A percentile compares a stretch with the other conserved stretches of the same genome.
Evolutionary conservation across 1,139 yeast genomes (phyloP).

Genomic region (Hemisphaericaspora xylanilytica): DNA sequence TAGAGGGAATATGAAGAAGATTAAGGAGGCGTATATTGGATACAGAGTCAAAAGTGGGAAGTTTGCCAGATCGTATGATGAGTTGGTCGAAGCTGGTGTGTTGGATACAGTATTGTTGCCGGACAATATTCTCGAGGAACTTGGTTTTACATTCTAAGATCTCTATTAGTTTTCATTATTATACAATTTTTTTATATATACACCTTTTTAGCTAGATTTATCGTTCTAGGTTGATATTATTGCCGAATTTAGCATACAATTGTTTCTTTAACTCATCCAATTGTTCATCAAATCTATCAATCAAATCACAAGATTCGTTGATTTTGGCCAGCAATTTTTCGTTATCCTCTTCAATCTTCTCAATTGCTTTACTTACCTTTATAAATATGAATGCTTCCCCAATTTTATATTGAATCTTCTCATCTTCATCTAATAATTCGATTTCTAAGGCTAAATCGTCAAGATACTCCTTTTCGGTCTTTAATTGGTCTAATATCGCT

Average conservation of each 20-base stretch:
- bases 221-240: constrained; percentile 80
- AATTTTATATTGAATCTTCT: constrained; percentile 59
- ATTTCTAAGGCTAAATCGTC: constrained; percentile 85
- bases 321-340: constrained; percentile 52
- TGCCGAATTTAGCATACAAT: constrained; percentile 89
- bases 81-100: constrained; percentile 3
- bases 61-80: constrained; percentile 1
- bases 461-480: constrained; percentile 78
- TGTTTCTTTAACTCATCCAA: constrained; percentile 62
- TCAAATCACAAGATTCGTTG: constrained; percentile 40
- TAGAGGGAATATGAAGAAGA: constrained; percentile 1
- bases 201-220: constrained; percentile 13
- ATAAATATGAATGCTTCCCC: constrained; percentile 79
- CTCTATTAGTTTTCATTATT: neutral
- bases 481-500: constrained; percentile 47
- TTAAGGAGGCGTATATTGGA: constrained; percentile 6
- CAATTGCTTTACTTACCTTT: constrained; percentile 63
- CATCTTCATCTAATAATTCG: constrained; percentile 82
- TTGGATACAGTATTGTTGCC: neutral
- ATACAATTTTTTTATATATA: neutral
- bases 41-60: constrained; percentile 3
- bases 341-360: constrained; percentile 60
- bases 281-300: constrained; percentile 52
- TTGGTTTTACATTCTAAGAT: constrained; percentile 2
- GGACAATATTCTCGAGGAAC: constrained; percentile 3